A percentile compares a stretch with the other conserved stretches of the same genome.
phyloP scores from a whole-genome alignment of 257 asterid genomes.

The Thymus quinquecostatus region DNA sequence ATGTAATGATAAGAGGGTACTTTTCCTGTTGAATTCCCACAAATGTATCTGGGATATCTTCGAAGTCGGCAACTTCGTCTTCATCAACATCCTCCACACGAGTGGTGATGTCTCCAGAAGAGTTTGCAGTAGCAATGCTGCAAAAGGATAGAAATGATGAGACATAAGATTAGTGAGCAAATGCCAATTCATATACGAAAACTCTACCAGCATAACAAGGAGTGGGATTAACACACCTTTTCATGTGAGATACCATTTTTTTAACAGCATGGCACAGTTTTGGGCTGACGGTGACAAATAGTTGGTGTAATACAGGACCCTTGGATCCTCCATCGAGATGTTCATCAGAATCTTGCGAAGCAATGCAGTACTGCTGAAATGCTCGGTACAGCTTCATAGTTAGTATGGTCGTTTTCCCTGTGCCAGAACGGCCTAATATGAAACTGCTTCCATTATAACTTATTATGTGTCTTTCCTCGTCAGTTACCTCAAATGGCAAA shows the following conservation, averaged over 20 bases:
- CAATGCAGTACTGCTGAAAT: slow-evolving; percentile 49
- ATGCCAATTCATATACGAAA: neutral
- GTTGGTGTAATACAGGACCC: slow-evolving; percentile 45
- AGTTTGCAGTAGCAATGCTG: slow-evolving; percentile 50
- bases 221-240: slow-evolving; percentile 43
- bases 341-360: slow-evolving; percentile 37
- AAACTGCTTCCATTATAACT: slow-evolving; percentile 45
- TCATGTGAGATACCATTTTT: slow-evolving; percentile 55
- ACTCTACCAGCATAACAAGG: neutral
- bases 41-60: slow-evolving; percentile 61
- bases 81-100: slow-evolving; percentile 52
- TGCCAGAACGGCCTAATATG: slow-evolving; percentile 58
- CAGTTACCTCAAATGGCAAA: slow-evolving; percentile 73
- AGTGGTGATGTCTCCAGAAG: slow-evolving; percentile 23
- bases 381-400: slow-evolving; percentile 58
- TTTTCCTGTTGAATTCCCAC: slow-evolving; percentile 44
- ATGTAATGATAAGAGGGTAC: slow-evolving; percentile 68
- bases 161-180: neutral
- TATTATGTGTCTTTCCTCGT: slow-evolving; percentile 63
- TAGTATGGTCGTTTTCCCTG: slow-evolving; percentile 72
- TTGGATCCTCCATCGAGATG: slow-evolving; percentile 9
- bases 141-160: neutral
- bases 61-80: slow-evolving; percentile 34
- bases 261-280: slow-evolving; percentile 73
- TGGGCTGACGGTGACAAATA: slow-evolving; percentile 74